phyloP scores from a whole-genome alignment of 176 grass and related monocot genomes.

The Carex scoparia region DNA sequence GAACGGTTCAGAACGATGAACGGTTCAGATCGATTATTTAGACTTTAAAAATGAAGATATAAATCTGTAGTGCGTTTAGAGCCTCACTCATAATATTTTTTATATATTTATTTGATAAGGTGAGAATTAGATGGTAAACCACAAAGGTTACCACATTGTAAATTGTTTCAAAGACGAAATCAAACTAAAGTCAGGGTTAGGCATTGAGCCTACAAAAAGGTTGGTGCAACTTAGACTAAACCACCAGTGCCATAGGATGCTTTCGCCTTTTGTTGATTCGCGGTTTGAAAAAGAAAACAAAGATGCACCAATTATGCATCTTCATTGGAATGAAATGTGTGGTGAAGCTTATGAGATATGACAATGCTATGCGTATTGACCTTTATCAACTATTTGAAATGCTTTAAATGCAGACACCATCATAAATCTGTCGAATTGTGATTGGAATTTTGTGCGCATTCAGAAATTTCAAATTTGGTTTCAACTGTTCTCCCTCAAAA shows the following conservation, averaged over 20 bases:
- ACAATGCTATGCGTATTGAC: slow-evolving; percentile 1
- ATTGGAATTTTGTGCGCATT: background rate
- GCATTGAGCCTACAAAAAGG: slow-evolving; percentile 6
- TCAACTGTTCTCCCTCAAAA: background rate
- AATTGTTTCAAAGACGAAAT: background rate
- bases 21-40: no score
- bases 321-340: slow-evolving; percentile 1
- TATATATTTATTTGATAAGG: background rate
- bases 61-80: no score
- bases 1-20: no score
- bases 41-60: no score
- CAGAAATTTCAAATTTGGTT: background rate
- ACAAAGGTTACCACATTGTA: background rate
- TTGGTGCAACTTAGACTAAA: background rate
- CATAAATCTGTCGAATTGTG: background rate
- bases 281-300: background rate
- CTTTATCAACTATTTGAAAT: background rate
- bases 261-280: background rate
- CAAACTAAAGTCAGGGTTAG: background rate
- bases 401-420: slow-evolving; percentile 1
- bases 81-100: background rate
- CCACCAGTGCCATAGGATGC: background rate
- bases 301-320: background rate
- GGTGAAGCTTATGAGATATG: background rate
- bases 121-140: background rate